A percentile compares a stretch with the other conserved stretches of the same genome.
phyloP scores from a whole-genome alignment of 1,284 basidiomycete species.

The Rhodofomes roseus region DNA sequence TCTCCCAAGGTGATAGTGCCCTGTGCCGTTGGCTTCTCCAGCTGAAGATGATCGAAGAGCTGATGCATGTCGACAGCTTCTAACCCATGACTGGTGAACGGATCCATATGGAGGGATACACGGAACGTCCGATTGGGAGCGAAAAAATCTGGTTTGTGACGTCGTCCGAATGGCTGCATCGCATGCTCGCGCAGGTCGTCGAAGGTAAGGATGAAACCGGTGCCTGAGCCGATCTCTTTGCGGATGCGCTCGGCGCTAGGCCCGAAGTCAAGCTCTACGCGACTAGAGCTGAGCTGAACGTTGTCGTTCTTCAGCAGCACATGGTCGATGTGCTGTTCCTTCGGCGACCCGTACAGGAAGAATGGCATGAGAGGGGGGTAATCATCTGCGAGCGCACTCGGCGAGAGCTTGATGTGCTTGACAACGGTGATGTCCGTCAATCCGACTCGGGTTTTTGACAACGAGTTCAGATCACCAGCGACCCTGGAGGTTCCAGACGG shows the following conservation, averaged over 20 bases:
- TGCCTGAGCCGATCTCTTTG: background rate
- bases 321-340: conserved; percentile 37
- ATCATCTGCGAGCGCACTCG: conserved; percentile 21
- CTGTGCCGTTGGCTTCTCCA: background rate
- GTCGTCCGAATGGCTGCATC: background rate
- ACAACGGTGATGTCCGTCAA: conserved; percentile 31
- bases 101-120: background rate
- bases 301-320: conserved; percentile 36
- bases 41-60: background rate
- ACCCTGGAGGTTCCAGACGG: background rate
- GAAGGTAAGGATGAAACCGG: background rate
- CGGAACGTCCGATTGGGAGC: background rate
- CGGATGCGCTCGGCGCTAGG: background rate
- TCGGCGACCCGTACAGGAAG: conserved; percentile 36
- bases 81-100: background rate
- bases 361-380: conserved; percentile 37
- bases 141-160: conserved; percentile 1
- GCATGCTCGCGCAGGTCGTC: conserved; percentile 2
- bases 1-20: conserved; percentile 6
- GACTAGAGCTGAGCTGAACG: conserved; percentile 32
- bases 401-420: conserved; percentile 24
- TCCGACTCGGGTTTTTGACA: conserved; percentile 5
- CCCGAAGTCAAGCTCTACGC: conserved; percentile 22
- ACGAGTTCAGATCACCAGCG: background rate
- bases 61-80: background rate